Conservation (phyloP, 352 stramenopile species). For the Phytophthora vignae region DNA sequence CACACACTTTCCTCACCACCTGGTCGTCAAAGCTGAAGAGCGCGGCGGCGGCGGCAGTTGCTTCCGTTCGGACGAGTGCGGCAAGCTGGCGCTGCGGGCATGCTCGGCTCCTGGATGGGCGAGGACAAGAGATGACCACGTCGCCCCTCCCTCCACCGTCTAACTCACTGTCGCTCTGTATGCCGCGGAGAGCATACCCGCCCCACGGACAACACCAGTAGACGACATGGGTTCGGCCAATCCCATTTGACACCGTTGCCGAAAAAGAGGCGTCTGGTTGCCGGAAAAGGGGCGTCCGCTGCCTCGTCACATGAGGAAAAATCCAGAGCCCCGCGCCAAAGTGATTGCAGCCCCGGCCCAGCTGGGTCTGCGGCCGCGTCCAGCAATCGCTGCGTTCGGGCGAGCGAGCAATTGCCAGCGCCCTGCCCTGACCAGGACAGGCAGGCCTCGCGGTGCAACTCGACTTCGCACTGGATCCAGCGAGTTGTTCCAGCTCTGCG, state of each 20-base stretch:
- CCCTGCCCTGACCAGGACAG: neutral
- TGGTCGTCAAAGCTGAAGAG: slow-evolving; percentile 15
- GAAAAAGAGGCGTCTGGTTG: slow-evolving; percentile 7
- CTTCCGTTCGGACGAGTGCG: slow-evolving; percentile 9
- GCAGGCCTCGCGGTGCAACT: slow-evolving; percentile 22
- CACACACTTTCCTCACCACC: neutral
- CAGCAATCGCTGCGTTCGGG: slow-evolving; percentile 14
- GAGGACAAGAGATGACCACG: neutral
- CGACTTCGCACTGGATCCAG: slow-evolving; percentile 23
- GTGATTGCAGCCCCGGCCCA: slow-evolving; percentile 16
- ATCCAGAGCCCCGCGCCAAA: slow-evolving; percentile 21
- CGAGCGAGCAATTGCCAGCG: slow-evolving; percentile 12
- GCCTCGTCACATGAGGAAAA: slow-evolving; percentile 40
- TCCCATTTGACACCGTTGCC: slow-evolving; percentile 26
- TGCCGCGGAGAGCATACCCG: neutral
- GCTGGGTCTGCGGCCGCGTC: neutral
- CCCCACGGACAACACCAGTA: slow-evolving; percentile 5
- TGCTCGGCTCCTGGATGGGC: slow-evolving; percentile 27
- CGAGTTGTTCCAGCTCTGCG: slow-evolving; percentile 11
- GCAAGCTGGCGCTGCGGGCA: slow-evolving; percentile 4
- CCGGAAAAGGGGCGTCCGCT: slow-evolving; percentile 11
- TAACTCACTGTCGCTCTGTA: neutral
- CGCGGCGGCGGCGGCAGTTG: slow-evolving; percentile 12
- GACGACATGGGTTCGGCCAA: slow-evolving; percentile 33
- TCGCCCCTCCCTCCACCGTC: neutral